These are phyloP conservation scores for Aurantiochytrium sp. DNA, from an alignment of 108 stramenopile species.

Conservation along the genomic window DNA sequence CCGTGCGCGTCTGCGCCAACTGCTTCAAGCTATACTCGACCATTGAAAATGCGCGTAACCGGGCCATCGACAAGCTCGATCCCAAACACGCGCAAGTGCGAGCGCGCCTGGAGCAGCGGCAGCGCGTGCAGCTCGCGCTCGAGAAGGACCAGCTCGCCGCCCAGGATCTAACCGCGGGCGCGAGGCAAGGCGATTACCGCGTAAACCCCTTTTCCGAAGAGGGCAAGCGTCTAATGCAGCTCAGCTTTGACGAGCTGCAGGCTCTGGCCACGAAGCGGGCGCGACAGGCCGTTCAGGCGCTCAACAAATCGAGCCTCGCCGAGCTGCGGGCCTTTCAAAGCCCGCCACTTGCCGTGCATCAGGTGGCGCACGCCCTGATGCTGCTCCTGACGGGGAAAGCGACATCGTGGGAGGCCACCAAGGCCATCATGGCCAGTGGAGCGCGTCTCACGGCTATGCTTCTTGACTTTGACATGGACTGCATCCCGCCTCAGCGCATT, in stretches of 20 bases:
- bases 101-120: not conserved
- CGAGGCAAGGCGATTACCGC: not conserved
- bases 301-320: constrained; percentile 35
- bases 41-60: constrained; percentile 20
- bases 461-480: constrained; percentile 31
- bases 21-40: constrained; percentile 36
- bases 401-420: constrained; percentile 20
- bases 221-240: not conserved
- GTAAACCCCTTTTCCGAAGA: constrained; percentile 12
- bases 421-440: not conserved
- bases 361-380: constrained; percentile 41
- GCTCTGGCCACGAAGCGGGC: not conserved
- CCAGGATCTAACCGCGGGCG: not conserved
- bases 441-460: constrained; percentile 31
- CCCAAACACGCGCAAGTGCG: not conserved
- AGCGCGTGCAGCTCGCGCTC: not conserved
- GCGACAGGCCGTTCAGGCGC: constrained; percentile 24
- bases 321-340: constrained; percentile 35
- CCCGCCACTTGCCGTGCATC: constrained; percentile 33
- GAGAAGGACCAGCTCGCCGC: not conserved
- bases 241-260: not conserved
- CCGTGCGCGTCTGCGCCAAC: constrained; percentile 10
- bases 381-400: constrained; percentile 35
- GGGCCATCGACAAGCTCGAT: constrained; percentile 19
- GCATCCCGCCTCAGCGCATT: constrained; percentile 34